Evolutionary conservation across 306 rosid genomes (phyloP).

Genomic region (Cucurbita argyrosperma): DNA sequence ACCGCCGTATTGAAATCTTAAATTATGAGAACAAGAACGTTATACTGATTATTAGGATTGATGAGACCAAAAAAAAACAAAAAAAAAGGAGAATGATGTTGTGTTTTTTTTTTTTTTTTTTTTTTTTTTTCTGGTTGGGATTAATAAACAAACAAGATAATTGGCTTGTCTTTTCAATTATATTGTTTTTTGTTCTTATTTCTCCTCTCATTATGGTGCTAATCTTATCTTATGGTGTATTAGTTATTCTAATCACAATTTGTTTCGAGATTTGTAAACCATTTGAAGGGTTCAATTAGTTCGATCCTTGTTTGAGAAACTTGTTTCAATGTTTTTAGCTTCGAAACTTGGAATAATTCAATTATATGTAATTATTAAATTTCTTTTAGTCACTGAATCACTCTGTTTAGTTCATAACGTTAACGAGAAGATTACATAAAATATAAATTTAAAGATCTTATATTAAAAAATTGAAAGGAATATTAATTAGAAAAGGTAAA

Average conservation of each 20-base stretch:
- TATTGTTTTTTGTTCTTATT: background rate
- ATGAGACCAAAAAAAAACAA: too few species aligned
- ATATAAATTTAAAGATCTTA: too few species aligned
- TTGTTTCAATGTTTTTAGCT: background rate
- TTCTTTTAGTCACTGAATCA: background rate
- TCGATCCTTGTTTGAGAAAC: background rate
- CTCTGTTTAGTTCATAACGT: background rate
- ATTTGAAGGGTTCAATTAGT: background rate
- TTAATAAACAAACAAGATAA: background rate
- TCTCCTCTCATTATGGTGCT: background rate
- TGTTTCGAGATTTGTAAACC: background rate
- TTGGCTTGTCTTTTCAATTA: background rate
- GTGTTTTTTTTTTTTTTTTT: background rate
- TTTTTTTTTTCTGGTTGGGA: background rate
- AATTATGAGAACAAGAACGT: background rate
- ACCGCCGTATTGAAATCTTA: slow-evolving; percentile 28
- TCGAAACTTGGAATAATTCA: background rate
- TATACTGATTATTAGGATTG: background rate
- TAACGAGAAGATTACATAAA: background rate
- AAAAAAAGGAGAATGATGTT: background rate
- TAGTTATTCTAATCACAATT: background rate
- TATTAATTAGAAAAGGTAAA: too few species aligned
- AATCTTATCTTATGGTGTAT: background rate
- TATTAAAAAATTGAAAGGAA: too few species aligned
- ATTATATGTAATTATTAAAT: background rate